phyloP scores from a whole-genome alignment of 1,139 yeast species.

The Protomyces inouyei region DNA sequence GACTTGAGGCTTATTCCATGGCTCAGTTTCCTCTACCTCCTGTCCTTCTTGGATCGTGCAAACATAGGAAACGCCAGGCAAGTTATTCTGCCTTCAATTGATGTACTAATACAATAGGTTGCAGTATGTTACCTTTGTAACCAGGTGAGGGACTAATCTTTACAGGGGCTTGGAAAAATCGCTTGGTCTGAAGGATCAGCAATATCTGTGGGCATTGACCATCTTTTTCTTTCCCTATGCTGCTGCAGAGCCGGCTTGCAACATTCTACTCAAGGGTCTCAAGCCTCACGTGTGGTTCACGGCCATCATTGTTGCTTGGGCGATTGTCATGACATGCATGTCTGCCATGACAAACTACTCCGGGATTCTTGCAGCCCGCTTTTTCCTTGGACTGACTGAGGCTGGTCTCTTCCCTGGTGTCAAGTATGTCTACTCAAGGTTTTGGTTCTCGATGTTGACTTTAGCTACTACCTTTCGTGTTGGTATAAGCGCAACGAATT shows the following conservation, averaged over 20 bases:
- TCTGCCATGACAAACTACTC: conserved; percentile 59
- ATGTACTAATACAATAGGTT: conserved; percentile 34
- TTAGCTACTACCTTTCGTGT: conserved; percentile 73
- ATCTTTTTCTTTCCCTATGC: conserved; percentile 73
- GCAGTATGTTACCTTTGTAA: conserved; percentile 42
- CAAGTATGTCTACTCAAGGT: neutral
- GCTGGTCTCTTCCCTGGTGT: conserved; percentile 93
- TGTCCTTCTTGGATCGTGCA: conserved; percentile 58
- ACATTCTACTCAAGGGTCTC: conserved; percentile 55
- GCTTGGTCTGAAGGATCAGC: conserved; percentile 48
- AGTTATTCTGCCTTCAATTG: neutral
- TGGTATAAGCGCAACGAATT: conserved; percentile 82
- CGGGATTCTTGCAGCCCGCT: conserved; percentile 58
- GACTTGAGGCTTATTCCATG: conserved; percentile 56
- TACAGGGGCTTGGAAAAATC: conserved; percentile 36
- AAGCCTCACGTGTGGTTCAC: conserved; percentile 47
- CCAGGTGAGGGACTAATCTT: conserved; percentile 15
- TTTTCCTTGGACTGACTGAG: conserved; percentile 71
- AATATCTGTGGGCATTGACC: conserved; percentile 55
- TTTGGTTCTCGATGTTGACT: neutral
- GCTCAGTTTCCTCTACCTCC: conserved; percentile 53
- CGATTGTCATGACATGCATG: conserved; percentile 48
- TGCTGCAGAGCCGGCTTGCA: conserved; percentile 61
- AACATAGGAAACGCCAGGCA: conserved; percentile 56
- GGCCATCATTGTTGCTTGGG: conserved; percentile 34